These are phyloP conservation scores for Geotrichum australiense DNA, from an alignment of 1,139 yeast genomes.

Conservation along the genomic window DNA sequence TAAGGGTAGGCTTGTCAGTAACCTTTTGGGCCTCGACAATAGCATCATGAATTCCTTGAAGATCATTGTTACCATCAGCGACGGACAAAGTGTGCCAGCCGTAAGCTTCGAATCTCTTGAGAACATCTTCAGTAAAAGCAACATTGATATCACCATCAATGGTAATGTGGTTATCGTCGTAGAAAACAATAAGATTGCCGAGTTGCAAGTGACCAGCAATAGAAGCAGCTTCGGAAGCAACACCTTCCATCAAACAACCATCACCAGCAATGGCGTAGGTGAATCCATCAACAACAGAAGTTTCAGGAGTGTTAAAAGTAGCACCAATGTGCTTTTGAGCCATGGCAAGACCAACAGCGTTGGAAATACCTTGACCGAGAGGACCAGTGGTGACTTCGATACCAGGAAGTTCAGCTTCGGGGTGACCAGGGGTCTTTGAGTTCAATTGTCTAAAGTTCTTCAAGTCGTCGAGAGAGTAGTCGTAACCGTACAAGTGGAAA, in stretches of 20 bases:
- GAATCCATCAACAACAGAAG: slow-evolving; percentile 57
- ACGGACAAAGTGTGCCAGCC: slow-evolving; percentile 90
- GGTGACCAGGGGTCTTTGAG: slow-evolving; percentile 97
- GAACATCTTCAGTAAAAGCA: slow-evolving; percentile 93
- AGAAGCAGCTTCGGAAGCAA: slow-evolving; percentile 88
- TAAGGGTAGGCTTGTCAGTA: slow-evolving; percentile 79
- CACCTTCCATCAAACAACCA: slow-evolving; percentile 99
- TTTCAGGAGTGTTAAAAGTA: slow-evolving; percentile 84
- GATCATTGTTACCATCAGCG: slow-evolving; percentile 73
- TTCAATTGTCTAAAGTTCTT: slow-evolving; percentile 84
- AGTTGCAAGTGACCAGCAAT: slow-evolving; percentile 95
- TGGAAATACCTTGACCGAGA: slow-evolving; percentile 95
- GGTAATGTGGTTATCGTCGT: slow-evolving; percentile 96
- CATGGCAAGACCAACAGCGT: slow-evolving; percentile 95
- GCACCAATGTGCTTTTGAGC: slow-evolving; percentile 93
- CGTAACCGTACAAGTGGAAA: slow-evolving; percentile 82
- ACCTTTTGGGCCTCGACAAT: slow-evolving; percentile 44
- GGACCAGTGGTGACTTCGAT: slow-evolving; percentile 99
- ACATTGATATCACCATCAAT: slow-evolving; percentile 90
- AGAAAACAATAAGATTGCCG: slow-evolving; percentile 89
- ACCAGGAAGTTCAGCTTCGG: slow-evolving; percentile 76
- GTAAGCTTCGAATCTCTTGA: slow-evolving; percentile 78
- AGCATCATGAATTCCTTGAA: slow-evolving; percentile 66
- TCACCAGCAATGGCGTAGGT: slow-evolving; percentile 88
- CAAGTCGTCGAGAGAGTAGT: slow-evolving; percentile 75